phyloP scores from a whole-genome alignment of 179 eudicot genomes.

The Vitellaria paradoxa region DNA sequence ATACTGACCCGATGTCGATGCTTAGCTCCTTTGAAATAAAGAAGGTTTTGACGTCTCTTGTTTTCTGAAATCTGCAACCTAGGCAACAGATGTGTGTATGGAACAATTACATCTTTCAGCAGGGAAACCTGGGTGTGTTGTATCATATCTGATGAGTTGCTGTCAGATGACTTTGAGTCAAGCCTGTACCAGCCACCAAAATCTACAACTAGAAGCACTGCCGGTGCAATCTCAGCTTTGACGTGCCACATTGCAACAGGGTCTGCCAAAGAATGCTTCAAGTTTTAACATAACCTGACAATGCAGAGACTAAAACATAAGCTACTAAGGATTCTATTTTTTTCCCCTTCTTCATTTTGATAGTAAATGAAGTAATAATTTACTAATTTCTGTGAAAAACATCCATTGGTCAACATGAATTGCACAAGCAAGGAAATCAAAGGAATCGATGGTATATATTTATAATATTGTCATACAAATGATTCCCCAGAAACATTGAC shows the following conservation, averaged over 20 bases:
- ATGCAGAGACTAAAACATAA: slow-evolving; percentile 75
- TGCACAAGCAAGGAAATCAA: slow-evolving; percentile 5
- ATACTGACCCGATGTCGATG: slow-evolving; percentile 82
- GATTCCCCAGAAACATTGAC: not conserved
- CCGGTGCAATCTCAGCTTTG: slow-evolving; percentile 74
- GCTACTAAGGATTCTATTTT: slow-evolving; percentile 35
- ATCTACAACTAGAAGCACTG: slow-evolving; percentile 83
- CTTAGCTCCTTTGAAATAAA: slow-evolving; percentile 96
- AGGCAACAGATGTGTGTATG: slow-evolving; percentile 79
- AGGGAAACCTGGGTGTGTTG: slow-evolving; percentile 90
- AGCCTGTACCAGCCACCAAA: slow-evolving; percentile 87
- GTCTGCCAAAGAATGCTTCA: slow-evolving; percentile 99
- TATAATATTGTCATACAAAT: not conserved
- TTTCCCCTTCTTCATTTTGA: not conserved
- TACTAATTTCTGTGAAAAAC: not conserved
- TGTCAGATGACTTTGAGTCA: slow-evolving; percentile 56
- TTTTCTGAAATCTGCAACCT: slow-evolving; percentile 57
- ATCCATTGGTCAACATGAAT: not conserved
- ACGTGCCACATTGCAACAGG: slow-evolving; percentile 99
- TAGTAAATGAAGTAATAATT: not conserved
- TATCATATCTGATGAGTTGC: slow-evolving; percentile 44
- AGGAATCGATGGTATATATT: not conserved
- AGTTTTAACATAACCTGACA: slow-evolving; percentile 89
- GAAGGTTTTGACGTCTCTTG: slow-evolving; percentile 62
- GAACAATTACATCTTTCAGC: slow-evolving; percentile 91